Conservation (phyloP, 306 rosid genomes). For the Fagus sylvatica region DNA sequence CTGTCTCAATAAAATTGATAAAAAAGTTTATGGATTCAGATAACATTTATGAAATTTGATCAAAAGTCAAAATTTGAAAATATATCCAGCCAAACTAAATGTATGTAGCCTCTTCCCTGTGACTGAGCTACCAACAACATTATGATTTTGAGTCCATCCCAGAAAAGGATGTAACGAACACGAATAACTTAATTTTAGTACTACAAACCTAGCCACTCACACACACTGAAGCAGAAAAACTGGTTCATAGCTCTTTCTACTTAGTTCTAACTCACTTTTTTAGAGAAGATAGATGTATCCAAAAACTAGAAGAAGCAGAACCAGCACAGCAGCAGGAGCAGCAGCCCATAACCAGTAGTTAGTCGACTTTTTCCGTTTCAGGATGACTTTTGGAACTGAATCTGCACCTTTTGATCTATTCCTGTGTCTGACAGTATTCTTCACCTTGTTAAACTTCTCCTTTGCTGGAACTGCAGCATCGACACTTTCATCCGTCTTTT, state of each 20-base stretch:
- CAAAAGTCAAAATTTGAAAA: constrained; percentile 49
- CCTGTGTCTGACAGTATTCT: constrained; percentile 37
- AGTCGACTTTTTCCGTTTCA: constrained; percentile 69
- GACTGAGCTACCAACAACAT: constrained; percentile 40
- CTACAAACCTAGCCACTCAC: constrained; percentile 34
- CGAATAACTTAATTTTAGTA: constrained; percentile 48
- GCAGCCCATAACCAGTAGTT: constrained; percentile 73
- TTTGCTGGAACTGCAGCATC: constrained; percentile 47
- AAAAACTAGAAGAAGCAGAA: constrained; percentile 45
- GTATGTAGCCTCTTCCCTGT: constrained; percentile 29
- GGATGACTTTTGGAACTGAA: constrained; percentile 52
- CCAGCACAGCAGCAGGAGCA: constrained; percentile 58
- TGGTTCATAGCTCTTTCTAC: constrained; percentile 37
- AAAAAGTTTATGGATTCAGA: constrained; percentile 24
- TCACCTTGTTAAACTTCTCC: constrained; percentile 56
- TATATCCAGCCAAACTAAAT: constrained; percentile 40
- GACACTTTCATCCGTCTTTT: constrained; percentile 37
- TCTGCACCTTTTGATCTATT: constrained; percentile 54
- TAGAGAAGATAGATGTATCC: constrained; percentile 59
- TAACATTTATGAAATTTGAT: constrained; percentile 31
- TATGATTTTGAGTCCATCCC: constrained; percentile 50
- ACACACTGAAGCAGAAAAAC: constrained; percentile 31
- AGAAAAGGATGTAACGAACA: constrained; percentile 51
- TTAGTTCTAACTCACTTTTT: constrained; percentile 30
- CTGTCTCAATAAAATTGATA: constrained; percentile 11